Percentiles rank a stretch among this genome's conserved stretches.
Evolutionary conservation across 2,329 filamentous ascomycete species (phyloP).

Genomic region (Xylaria sp.): DNA sequence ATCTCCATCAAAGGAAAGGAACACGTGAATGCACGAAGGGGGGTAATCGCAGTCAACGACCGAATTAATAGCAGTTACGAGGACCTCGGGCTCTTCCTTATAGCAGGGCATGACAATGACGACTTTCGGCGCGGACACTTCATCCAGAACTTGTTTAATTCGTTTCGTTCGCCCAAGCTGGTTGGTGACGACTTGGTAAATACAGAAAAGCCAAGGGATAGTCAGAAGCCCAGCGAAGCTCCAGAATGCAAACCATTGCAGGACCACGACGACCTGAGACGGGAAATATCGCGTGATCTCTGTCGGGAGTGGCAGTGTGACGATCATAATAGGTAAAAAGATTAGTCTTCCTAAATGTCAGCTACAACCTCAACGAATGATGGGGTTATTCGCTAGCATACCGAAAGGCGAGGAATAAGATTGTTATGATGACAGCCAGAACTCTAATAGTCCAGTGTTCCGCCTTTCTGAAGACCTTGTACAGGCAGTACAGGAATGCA

Average conservation of each 20-base stretch:
- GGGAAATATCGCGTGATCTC: slow-evolving; percentile 81
- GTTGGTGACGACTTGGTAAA: slow-evolving; percentile 90
- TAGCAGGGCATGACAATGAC: slow-evolving; percentile 98
- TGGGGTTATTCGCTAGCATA: slow-evolving; percentile 54
- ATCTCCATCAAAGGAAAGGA: slow-evolving; percentile 94
- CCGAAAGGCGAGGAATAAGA: slow-evolving; percentile 80
- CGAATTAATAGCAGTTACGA: slow-evolving; percentile 88
- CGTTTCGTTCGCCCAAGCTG: slow-evolving; percentile 83
- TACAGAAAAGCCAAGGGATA: slow-evolving; percentile 90
- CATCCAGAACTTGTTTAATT: slow-evolving; percentile 86
- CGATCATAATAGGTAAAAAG: slow-evolving; percentile 93
- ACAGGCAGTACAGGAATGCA: slow-evolving; percentile 91
- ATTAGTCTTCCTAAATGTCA: slow-evolving; percentile 68
- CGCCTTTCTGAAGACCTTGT: slow-evolving; percentile 89
- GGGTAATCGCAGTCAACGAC: slow-evolving; percentile 96
- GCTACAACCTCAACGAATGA: neutral
- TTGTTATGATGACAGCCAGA: slow-evolving; percentile 79
- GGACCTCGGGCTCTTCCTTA: slow-evolving; percentile 85
- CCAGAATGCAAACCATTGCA: slow-evolving; percentile 98
- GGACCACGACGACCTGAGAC: slow-evolving; percentile 69
- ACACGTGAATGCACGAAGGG: slow-evolving; percentile 90
- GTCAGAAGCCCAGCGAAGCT: slow-evolving; percentile 86
- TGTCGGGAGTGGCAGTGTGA: slow-evolving; percentile 85
- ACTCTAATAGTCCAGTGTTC: slow-evolving; percentile 86
- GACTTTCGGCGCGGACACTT: slow-evolving; percentile 88